phyloP scores from a whole-genome alignment of 179 eudicot species.

The Actinidia polygama region DNA sequence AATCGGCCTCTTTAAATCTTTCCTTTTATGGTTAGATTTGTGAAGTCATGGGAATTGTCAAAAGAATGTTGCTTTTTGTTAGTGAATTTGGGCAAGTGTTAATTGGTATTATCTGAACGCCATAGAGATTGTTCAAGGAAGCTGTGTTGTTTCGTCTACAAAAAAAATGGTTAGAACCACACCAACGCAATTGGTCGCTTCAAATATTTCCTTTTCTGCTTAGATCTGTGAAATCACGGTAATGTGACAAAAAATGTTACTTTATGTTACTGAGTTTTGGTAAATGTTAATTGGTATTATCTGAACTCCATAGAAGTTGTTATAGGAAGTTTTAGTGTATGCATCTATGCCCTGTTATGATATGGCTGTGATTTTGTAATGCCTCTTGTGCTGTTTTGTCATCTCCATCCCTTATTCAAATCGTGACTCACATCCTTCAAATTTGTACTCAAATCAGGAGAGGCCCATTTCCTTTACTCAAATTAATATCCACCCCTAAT shows the following conservation, averaged over 20 bases:
- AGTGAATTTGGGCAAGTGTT: not conserved
- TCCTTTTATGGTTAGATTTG: not conserved
- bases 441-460: too few species aligned
- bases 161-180: constrained; percentile 77
- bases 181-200: not conserved
- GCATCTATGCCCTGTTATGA: not conserved
- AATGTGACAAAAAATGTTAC: not conserved
- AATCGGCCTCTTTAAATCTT: not conserved
- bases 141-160: constrained; percentile 73
- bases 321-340: not conserved
- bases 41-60: not conserved
- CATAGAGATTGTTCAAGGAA: not conserved
- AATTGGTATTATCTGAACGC: not conserved
- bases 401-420: too few species aligned
- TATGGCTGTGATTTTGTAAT: not conserved
- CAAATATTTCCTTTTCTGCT: not conserved
- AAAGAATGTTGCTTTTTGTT: not conserved
- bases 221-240: not conserved
- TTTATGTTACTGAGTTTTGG: not conserved
- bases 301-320: not conserved
- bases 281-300: constrained; percentile 5
- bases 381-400: not conserved
- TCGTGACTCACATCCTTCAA: too few species aligned
- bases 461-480: too few species aligned
- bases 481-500: too few species aligned